A percentile compares a stretch with the other conserved stretches of the same genome.
Conservation (phyloP, 2,329 filamentous ascomycete genomes). For the Colletotrichum limetticola region DNA sequence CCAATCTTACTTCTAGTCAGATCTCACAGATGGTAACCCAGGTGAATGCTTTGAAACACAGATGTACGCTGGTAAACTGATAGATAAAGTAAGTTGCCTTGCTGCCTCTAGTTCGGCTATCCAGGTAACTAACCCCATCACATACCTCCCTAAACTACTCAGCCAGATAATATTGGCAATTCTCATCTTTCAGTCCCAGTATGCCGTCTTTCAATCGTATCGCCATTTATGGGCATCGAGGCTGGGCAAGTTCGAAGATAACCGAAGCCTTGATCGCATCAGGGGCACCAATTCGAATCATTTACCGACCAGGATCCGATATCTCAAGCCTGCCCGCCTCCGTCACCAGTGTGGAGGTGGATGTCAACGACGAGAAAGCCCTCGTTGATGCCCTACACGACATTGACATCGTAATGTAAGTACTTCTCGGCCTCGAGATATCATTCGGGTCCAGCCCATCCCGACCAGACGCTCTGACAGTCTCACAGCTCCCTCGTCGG, state of each 20-base stretch:
- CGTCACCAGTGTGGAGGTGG: constrained; percentile 3
- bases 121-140: too few species aligned
- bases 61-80: neutral
- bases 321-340: constrained; percentile 35
- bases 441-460: neutral
- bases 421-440: neutral
- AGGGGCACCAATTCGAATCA: constrained; percentile 39
- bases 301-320: constrained; percentile 42
- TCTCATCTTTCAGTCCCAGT: neutral
- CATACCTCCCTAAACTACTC: neutral
- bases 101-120: neutral
- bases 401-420: constrained; percentile 29
- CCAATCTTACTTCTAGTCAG: neutral
- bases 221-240: constrained; percentile 43
- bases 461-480: neutral
- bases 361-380: constrained; percentile 12
- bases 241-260: constrained; percentile 42
- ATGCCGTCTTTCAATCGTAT: constrained; percentile 42
- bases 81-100: neutral
- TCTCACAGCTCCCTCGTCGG: constrained; percentile 35
- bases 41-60: neutral
- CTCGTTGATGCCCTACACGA: constrained; percentile 8
- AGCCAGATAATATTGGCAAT: neutral
- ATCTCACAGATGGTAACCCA: neutral
- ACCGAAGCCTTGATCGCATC: constrained; percentile 38